Conservation (phyloP, 306 rosid genomes). For the Styphnolobium japonicum region DNA sequence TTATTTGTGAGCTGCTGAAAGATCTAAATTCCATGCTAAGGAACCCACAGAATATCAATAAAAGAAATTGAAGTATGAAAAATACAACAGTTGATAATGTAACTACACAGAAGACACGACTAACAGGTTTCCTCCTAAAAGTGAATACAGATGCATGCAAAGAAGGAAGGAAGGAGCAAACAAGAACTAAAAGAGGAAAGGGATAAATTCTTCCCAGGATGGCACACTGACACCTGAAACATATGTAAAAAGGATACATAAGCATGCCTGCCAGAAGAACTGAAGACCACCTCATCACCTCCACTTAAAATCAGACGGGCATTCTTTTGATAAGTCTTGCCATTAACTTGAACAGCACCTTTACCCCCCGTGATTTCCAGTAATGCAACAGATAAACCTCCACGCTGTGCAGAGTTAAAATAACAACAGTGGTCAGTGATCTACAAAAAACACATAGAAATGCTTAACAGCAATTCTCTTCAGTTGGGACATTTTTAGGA, state of each 20-base stretch:
- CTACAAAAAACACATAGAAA: background rate
- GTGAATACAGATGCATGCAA: background rate
- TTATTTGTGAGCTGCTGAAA: slow-evolving; percentile 75
- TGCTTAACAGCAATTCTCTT: slow-evolving; percentile 9
- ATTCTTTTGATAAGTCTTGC: slow-evolving; percentile 52
- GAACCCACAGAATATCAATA: slow-evolving; percentile 28
- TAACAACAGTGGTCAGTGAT: slow-evolving; percentile 27
- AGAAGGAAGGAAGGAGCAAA: background rate
- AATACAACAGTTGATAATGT: background rate
- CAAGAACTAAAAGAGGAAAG: background rate
- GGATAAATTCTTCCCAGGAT: background rate
- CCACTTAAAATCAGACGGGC: slow-evolving; percentile 54
- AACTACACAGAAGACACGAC: background rate
- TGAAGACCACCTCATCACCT: slow-evolving; percentile 89
- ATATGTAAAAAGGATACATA: slow-evolving; percentile 78
- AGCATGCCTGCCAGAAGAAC: slow-evolving; percentile 67
- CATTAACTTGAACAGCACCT: slow-evolving; percentile 75
- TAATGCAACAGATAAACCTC: slow-evolving; percentile 65
- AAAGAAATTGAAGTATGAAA: background rate
- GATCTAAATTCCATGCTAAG: slow-evolving; percentile 58
- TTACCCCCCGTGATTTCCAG: slow-evolving; percentile 78
- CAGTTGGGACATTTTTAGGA: background rate
- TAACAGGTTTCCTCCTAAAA: background rate
- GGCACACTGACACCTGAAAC: background rate
- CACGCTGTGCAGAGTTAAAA: slow-evolving; percentile 52